Evolutionary conservation across 2,329 filamentous ascomycete genomes (phyloP), one percentile per base, ranked within the genome.

Genomic region (Ploettnerulaceae sp.): DNA sequence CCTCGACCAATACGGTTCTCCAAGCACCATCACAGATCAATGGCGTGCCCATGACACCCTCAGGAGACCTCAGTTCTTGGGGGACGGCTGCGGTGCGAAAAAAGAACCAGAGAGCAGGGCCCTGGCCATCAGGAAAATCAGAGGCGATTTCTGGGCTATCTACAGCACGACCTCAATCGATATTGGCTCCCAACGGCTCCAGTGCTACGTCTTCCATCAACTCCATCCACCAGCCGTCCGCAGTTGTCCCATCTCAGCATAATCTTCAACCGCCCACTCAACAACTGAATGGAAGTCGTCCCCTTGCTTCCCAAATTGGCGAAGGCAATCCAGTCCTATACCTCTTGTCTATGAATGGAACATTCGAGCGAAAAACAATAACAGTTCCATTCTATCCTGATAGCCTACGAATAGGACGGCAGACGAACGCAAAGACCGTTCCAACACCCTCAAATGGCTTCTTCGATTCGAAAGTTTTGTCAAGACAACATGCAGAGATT

Each of bases 381-480:
- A 87, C 79, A 25, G 88, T 98, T 2, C 93, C 93, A 0, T 95
- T 86, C 64, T 86, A 80, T 54, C 93, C 93, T n/a, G 91, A 97
- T n/a, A 85, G 87, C 31, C 74, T 98, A 39, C 83, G 89, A 53
- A 95, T 98, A 62, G 93, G 93, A 34, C 85, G 93, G 37, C 93
- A 98, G 68, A 98, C 93, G 15, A 98, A 98, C 67, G 87, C 89
- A 56, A 97, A 95, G 68, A 97, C 93, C 0, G 79, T 94, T 9
- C 93, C 93, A 0, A 95, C 90, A 0, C 82, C 89, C 0, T 71
- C 83, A 51, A 98, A 98, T 68, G 93, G 93, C 26, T 98, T 86
- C 67, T 98, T 98, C 62, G 93, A 98, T 66, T 97, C 91, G 41
- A 98, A 98, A 68, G 93, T 98, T 20, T 77, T 98, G 18, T 97